Evolutionary conservation across 2,329 filamentous ascomycete species (phyloP), one percentile per base, ranked within the genome.

Genomic region (Dryadomyces quercus-mongolicae): DNA sequence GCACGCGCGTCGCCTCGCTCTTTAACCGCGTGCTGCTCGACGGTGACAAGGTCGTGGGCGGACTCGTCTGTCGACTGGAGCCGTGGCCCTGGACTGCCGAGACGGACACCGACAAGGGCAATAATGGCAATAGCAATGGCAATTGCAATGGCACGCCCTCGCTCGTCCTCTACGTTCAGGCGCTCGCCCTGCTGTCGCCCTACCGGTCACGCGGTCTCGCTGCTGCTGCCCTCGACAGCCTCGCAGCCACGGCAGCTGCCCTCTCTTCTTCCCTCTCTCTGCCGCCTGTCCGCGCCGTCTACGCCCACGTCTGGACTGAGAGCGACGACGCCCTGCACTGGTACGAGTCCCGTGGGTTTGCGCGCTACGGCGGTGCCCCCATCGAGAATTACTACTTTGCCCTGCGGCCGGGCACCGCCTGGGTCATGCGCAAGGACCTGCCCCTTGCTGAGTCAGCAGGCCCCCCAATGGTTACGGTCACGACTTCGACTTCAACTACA

Each of bases 251-350:
- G 12, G 71, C 71, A 2, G 68, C 67, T 13, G 61, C 63, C 12
- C 59, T 66, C n/a, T 60, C 16, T 42, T 22, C 20, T 4, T 25
- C 31, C 18, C 36, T 3, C 43, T 7, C 21, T 6, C 40, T 43
- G 21, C 46, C 52, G 36, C 52, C 55, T 49, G 71, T 74, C 38
- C 61, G 60, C 40, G 61, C 71, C 46, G 69, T 83, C 16, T 84
- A 80, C 59, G 82, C 82, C 5, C 82, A 86, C 64, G 82, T 85
- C 16, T 86, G 82, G 82, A 82, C 81, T 12, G 74, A 81, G 56
- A 85, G 84, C 63, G 73, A 76, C 2, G 81, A 84, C 20, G 82
- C 75, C 0, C 66, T 85, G 57, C 70, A 70, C 55, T 86, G 82
- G 82, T 86, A 86, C 66, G 62, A 69, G 36, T 70, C 72, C 22